Percentiles rank a stretch among this genome's conserved stretches.
phyloP scores from a whole-genome alignment of 2,329 filamentous ascomycete species.

The Byssothecium circinans region DNA sequence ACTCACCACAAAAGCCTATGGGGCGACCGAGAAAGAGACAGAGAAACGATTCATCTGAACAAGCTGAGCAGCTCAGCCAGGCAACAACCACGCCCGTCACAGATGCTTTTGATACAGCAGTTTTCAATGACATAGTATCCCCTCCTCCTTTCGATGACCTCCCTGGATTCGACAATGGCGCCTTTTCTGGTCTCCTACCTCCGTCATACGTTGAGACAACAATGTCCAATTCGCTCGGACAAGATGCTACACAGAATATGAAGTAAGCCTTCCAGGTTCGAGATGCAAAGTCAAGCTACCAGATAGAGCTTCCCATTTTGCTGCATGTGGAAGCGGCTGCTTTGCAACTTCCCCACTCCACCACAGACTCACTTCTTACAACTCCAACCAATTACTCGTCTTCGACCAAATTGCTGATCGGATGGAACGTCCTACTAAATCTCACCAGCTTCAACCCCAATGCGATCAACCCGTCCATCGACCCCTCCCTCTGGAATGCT shows the following conservation, averaged over 20 bases:
- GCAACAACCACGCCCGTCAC: slow-evolving; percentile 2
- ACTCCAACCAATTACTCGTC: too few species aligned
- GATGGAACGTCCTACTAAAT: background rate
- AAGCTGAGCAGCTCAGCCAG: slow-evolving; percentile 5
- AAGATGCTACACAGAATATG: slow-evolving; percentile 1
- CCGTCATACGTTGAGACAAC: slow-evolving; percentile 2
- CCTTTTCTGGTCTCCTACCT: slow-evolving; percentile 2
- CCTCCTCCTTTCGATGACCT: slow-evolving; percentile 10
- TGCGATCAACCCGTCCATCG: slow-evolving; percentile 22
- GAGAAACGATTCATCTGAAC: slow-evolving; percentile 27
- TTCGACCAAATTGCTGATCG: too few species aligned
- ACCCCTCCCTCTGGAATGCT: slow-evolving; percentile 31
- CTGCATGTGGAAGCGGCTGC: too few species aligned
- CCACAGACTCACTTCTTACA: too few species aligned
- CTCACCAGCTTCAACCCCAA: slow-evolving; percentile 15
- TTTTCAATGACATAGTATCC: slow-evolving; percentile 15
- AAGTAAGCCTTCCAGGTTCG: slow-evolving; percentile 8
- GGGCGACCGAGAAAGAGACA: slow-evolving; percentile 54
- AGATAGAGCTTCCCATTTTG: too few species aligned
- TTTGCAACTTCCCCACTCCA: too few species aligned
- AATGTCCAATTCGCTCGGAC: background rate
- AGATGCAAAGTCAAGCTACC: too few species aligned
- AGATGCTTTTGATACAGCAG: slow-evolving; percentile 6
- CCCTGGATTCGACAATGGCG: slow-evolving; percentile 8
- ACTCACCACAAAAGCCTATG: slow-evolving; percentile 54